phyloP scores from a whole-genome alignment of 257 asterid species.

The Prunella vulgaris region DNA sequence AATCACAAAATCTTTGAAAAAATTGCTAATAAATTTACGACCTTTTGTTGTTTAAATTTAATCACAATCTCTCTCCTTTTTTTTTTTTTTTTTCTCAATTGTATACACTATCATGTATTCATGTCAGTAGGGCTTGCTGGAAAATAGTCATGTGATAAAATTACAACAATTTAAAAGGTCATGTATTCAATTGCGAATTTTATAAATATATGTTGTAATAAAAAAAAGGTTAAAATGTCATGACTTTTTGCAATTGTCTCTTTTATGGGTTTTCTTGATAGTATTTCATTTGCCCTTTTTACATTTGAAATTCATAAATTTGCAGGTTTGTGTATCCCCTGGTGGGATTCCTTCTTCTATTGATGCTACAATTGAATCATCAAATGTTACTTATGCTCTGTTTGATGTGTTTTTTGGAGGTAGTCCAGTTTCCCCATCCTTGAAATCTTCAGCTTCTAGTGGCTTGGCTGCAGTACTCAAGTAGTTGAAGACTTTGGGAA shows the following conservation, averaged over 20 bases:
- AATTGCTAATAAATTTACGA: not conserved
- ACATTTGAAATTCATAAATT: not conserved
- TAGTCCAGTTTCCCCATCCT: constrained; percentile 72
- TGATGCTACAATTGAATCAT: constrained; percentile 74
- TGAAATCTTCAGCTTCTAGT: constrained; percentile 61
- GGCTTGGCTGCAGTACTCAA: constrained; percentile 62
- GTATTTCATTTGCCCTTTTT: not conserved
- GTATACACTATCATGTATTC: not conserved
- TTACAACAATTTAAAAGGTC: not conserved
- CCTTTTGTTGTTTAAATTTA: not conserved
- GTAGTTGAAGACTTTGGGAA: constrained; percentile 20
- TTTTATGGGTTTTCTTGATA: not conserved
- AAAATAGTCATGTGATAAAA: not conserved
- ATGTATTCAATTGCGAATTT: not conserved
- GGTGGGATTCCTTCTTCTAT: constrained; percentile 54
- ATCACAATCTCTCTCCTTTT: not conserved
- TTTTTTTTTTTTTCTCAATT: not conserved
- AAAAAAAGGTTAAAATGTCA: too few species aligned
- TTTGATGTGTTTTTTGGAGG: constrained; percentile 84
- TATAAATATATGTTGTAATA: too few species aligned
- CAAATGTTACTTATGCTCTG: constrained; percentile 66
- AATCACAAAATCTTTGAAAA: not conserved
- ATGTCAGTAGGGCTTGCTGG: not conserved
- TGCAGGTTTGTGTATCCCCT: constrained; percentile 68
- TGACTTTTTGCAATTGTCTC: not conserved